A percentile compares a stretch with the other conserved stretches of the same genome.
phyloP scores from a whole-genome alignment of 75 land plant species.

The Selaginella moellendorffii region DNA sequence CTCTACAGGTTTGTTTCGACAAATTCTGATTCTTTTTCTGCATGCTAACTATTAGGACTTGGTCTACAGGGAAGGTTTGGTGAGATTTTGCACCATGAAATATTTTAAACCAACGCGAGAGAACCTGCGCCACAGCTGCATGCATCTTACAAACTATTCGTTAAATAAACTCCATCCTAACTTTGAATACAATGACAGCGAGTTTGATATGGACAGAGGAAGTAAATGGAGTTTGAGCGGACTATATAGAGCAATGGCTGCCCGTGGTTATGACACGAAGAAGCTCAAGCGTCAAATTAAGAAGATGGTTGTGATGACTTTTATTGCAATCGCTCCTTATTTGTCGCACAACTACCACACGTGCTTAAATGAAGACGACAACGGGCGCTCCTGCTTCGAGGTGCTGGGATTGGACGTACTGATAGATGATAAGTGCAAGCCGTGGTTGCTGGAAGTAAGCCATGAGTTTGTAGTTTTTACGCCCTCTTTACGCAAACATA shows the following conservation, averaged over 20 bases:
- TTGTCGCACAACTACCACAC: slow-evolving; percentile 21
- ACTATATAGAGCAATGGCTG: slow-evolving; percentile 17
- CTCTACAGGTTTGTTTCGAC: slow-evolving; percentile 27
- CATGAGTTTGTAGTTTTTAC: background rate
- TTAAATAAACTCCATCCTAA: slow-evolving; percentile 19
- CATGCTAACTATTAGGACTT: too few species aligned
- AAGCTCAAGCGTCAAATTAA: slow-evolving; percentile 21
- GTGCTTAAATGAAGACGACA: slow-evolving; percentile 22
- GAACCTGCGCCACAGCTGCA: slow-evolving; percentile 20
- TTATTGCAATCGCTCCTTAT: slow-evolving; percentile 23
- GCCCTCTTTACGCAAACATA: background rate
- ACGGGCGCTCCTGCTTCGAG: slow-evolving; percentile 29
- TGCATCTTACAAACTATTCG: slow-evolving; percentile 31
- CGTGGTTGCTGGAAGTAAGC: slow-evolving; percentile 27
- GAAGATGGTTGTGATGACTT: slow-evolving; percentile 26
- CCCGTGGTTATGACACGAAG: slow-evolving; percentile 19
- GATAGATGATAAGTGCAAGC: slow-evolving; percentile 24
- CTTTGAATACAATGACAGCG: slow-evolving; percentile 22
- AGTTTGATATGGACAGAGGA: slow-evolving; percentile 22
- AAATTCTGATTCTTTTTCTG: too few species aligned
- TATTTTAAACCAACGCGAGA: slow-evolving; percentile 19
- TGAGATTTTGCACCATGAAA: slow-evolving; percentile 28
- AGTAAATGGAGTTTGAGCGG: slow-evolving; percentile 26
- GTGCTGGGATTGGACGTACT: slow-evolving; percentile 27
- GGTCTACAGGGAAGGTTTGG: slow-evolving; percentile 23